Base-by-base conservation (phyloP, 148 eudicot species). In the Cornus kousa region DNA sequence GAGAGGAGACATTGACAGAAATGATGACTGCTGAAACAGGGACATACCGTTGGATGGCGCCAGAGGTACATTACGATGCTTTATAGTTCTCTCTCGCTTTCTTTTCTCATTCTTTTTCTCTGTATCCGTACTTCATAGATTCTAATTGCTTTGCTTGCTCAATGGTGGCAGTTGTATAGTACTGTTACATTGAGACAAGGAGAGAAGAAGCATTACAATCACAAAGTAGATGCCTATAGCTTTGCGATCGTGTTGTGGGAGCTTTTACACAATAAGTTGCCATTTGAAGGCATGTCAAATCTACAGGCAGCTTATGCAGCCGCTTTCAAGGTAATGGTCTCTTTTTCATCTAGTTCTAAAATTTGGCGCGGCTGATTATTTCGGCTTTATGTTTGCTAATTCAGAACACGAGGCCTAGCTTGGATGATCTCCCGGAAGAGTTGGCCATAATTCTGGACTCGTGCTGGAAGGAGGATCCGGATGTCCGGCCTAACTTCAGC, bases 251-350 rank as follows among this genome's bases (percentile, higher is more conserved):
- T 95, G 65, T 87, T 95, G 76, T 95, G 98, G 98, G 98, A 95
- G 85, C 94, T 95, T 78, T 66, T 95, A 79, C 92, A 90, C 80
- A 95, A 95, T 85, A 93, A 90, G 83, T 75, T 87, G 75, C 98
- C 98, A 59, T 95, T 95, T 59, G 97, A 91, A 83, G 98, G 98
- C 89, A 95, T 93, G 97, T 93, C 97, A 46, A 93, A 93, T 88
- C 86, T 95, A 70, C 98, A 95, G 85, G 98, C 97, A 32, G 97
- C 98, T 4, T 95, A 95, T 83, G 98, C 97, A 72, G 98, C 97
- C 35, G 98, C 98, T 71, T 95, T 95, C 81, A 95, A 93, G 85
- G 98, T 93, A 81, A 82, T 67, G 3, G 65, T 60, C 9, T 33
- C 5, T 55, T 77, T 55, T 67, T 57, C 31, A 40, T 43, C 59